These are phyloP conservation scores for Neurospora sp. DNA, from an alignment of 495 filamentous ascomycete genomes.

Conservation along the genomic window DNA sequence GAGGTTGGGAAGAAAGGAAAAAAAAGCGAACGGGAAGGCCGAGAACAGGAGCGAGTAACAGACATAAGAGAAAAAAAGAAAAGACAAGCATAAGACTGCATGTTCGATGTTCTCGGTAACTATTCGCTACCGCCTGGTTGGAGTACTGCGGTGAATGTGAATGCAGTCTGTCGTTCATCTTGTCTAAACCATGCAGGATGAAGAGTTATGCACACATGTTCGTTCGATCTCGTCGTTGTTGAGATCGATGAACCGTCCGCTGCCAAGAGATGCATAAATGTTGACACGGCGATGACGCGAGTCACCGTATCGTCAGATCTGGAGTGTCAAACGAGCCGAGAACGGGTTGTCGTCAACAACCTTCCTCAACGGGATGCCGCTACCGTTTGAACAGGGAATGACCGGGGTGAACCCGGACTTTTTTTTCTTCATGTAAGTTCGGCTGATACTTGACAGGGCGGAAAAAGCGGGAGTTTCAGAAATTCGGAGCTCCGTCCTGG, in stretches of 20 bases:
- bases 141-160: neutral
- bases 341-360: neutral
- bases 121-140: neutral
- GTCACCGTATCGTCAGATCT: neutral
- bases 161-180: neutral
- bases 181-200: neutral
- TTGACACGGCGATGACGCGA: neutral
- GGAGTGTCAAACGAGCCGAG: neutral
- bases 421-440: neutral
- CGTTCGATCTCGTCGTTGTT: neutral
- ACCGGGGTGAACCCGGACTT: neutral
- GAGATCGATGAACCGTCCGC: neutral
- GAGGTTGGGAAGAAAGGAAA: neutral
- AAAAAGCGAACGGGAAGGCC: neutral
- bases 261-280: neutral
- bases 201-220: neutral
- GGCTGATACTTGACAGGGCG: neutral
- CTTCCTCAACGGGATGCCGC: neutral
- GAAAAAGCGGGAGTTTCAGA: neutral
- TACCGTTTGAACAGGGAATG: neutral
- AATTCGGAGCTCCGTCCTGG: neutral
- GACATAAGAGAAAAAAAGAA: too few species aligned
- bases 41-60: neutral
- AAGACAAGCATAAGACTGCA: neutral
- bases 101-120: neutral